Base-by-base conservation (phyloP, 208 protist genomes). In the Eutreptiella sp. region DNA sequence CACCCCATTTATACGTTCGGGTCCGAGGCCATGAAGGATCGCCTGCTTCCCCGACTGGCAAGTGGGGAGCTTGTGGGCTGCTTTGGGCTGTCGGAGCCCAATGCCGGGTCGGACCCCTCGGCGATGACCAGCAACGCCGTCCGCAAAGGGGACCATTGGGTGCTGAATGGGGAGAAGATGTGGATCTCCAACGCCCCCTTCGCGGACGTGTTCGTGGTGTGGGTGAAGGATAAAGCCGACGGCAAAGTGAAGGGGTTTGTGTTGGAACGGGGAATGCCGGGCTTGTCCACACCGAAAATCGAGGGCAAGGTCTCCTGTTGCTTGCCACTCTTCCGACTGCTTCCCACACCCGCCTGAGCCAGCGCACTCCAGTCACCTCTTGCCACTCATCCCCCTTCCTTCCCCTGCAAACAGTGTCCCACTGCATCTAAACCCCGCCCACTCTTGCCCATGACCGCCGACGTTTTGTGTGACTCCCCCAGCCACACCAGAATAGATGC, bases 131-230 rank as follows among this genome's bases (percentile, higher is more conserved):
- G 85, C 1, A 46, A 65, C 27, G 84, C 83, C 3, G 66, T 70
- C 11, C 46, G 53, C 21, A 58, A 36, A 23, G 79, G 69, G 21
- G 63, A 64, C 38, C 31, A 75, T 28, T 94, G 84, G 60, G 62
- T 87, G 16, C 60, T 94, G 14, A 89, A 76, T 47, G 89, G 91
- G 26, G 45, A 73, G 23, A 96, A 96, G 70, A 88, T 73, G 27
- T 89, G 84, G 85, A 95, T 96, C 62, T 91, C 90, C 4, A 90
- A 87, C 61, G 86, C 89, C 19, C 89, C 90, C 21, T 81, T 96
- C 43, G 90, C 90, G 1, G 88, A 95, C 54, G 72, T 95, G 4
- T 84, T 89, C 62, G 73, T 96, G 14, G 84, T 96, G 32, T 96
- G 90, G 89, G 90, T 87, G 16, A 93, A 92, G 58, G 0, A 66